Base-by-base conservation (phyloP, 163 green algal species). In the Scenedesmus sp. region DNA sequence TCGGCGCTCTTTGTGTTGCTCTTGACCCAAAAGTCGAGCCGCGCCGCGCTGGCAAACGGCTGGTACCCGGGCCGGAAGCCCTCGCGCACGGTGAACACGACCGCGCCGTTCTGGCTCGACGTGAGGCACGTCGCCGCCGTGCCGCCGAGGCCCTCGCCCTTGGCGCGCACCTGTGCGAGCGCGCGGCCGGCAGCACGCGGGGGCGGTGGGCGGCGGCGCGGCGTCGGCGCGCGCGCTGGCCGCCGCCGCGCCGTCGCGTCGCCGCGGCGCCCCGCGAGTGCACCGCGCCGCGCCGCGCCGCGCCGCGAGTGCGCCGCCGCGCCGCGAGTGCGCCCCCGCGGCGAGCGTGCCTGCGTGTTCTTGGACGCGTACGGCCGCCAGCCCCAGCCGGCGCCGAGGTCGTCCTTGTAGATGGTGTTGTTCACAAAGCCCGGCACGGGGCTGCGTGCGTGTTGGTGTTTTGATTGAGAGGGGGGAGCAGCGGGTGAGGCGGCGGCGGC, bases 1-100 rank as follows among this genome's bases (percentile, higher is more conserved):
- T 87, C 82, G 17, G 20, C 44, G 48, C 60, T 82, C 70, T 82
- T 85, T 48, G 57, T 73, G 58, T 85, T 87, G 36, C 65, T 70
- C 28, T 81, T 82, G 63, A 89, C 78, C 77, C 75, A 86, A 53
- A 89, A 84, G 50, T 77, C 48, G 11, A 89, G 24, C 0, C 20
- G 53, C 7, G 9, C 54, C 15, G 63, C 80, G 14, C 60, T 65
- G 17, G 20, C 36, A 20, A 90, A 87, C 5, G 80, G 83, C 67
- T 86, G 83, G 77, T 87, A 88, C 71, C 77, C 80, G 3, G 75
- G 36, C 18, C 63, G 71, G 53, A 39, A 50, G 39, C 34, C 24
- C 4, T 70, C 39, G n/a, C 54, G 36, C 0, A 36, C 44, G 13
- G 4, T 51, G 39, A 80, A 71, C 10, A 53, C 29, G 2, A 80